Base-by-base conservation (phyloP, 2,329 filamentous ascomycete genomes). In the Arthrobotrys iridis region DNA sequence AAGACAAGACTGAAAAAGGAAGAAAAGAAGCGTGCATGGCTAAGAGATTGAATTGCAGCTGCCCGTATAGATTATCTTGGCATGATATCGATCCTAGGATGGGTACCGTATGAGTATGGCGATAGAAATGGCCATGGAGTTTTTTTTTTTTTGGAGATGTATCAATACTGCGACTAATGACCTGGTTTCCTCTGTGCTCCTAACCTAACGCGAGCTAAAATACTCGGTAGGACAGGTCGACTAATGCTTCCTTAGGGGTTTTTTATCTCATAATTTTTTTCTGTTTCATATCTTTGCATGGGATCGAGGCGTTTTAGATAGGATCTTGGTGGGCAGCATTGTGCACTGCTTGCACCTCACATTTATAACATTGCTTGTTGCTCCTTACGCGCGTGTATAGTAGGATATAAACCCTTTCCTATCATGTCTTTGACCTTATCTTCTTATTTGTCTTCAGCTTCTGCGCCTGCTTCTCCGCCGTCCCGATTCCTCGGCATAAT, bases 1-100 rank as follows among this genome's bases (percentile, higher is more conserved):
- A 97, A 96, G 87, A 86, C 93, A 77, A 88, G 89, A 76, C 91
- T 91, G 46, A 93, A 89, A 84, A 98, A 98, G 83, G 93, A 97
- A 82, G 93, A 97, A 85, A 98, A 97, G 84, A 87, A 93, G 76
- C 86, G 93, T 77, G 94, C 93, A 7, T 99, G 95, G 93, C 83
- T 98, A 80, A 86, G 89, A 79, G 93, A 97, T 83, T 97, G 84
- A 89, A 74, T 3, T 1, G 7, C 20, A 10, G 20, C 40, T 20
- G 4, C 11, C 3, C 15, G 18, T 35, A 13, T 8, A 5, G 30
- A 18, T 37, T 37, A 4, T n/a, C 8, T 37, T n/a, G 33, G 15
- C 48, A 2, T 8, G 40, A 13, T 28, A 13, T 35, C 28, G 28
- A 8, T 18, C 18, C 1, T n/a, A 20, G 20, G n/a, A 18, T 20